Evolutionary conservation across 192 early-diverging fungal species (phyloP), one percentile per base, ranked within the genome.

Genomic region (Chytriomyces sp.): DNA sequence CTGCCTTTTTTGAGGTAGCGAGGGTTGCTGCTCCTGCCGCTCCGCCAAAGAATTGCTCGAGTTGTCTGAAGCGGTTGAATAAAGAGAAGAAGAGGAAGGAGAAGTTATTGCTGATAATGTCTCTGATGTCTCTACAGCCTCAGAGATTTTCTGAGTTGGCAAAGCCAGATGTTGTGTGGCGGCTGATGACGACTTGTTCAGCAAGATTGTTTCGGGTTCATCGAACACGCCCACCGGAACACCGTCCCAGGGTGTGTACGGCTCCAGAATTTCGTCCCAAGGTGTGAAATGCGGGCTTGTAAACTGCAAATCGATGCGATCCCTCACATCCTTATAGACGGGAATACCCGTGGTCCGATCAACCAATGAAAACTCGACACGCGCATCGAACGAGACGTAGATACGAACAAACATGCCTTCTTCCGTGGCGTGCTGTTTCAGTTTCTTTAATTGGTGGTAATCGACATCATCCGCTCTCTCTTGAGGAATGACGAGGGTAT

Each of bases 201-300:
- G 16, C 16, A n/a, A 13, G 13, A 20, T 13, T 4, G 13, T 57
- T 13, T n/a, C 53, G 20, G 53, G 53, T 13, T n/a, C 53, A 20
- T 20, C 53, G 5, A 57, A 57, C 20, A n/a, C 43, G 23, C 71
- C 71, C 20, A 73, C 23, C 5, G 50, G 50, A 8, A 62, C 60
- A 7, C 71, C 71, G 20, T 43, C 53, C 35, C 16, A 35, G 0
- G 71, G 71, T 2, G 43, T n/a, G 43, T 62, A 73, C 45, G 71
- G 61, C 61, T 80, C 82, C 67, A 84, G 79, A 20, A 85, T 64
- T 45, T 85, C 82, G 65, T 87, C 86, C 86, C 86, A 87, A 18
- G 86, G 86, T 45, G 81, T 82, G 64, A 83, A 87, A 59, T 85
- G 83, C 57, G 86, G 86, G 50, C 76, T 79, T n/a, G 81, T 75